These are phyloP conservation scores for Lophiotrema nucula DNA, from an alignment of 495 filamentous ascomycete species.

Conservation along the genomic window DNA sequence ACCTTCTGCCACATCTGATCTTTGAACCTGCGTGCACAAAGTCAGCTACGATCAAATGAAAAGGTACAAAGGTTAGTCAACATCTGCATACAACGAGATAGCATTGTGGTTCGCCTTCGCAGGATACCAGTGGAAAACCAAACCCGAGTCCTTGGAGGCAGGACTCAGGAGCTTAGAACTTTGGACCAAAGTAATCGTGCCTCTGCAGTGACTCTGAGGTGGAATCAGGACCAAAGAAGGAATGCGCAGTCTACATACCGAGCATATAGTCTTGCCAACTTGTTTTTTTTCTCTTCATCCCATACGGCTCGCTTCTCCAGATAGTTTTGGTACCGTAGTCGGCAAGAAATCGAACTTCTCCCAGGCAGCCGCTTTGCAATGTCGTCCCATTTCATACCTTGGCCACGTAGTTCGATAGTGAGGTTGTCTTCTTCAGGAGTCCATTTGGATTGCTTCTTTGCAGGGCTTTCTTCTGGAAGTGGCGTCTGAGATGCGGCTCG, in stretches of 20 bases:
- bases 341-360: constrained; percentile 87
- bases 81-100: background rate
- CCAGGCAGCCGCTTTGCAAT: constrained; percentile 87
- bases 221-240: background rate
- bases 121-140: too few relatives aligned
- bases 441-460: constrained; percentile 97
- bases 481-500: constrained; percentile 48
- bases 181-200: too few relatives aligned
- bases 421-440: constrained; percentile 83
- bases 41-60: constrained; percentile 2
- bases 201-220: too few relatives aligned
- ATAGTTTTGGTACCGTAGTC: constrained; percentile 97
- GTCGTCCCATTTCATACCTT: constrained; percentile 97
- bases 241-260: constrained; percentile 59
- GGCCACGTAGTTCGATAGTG: constrained; percentile 84
- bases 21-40: constrained; percentile 68
- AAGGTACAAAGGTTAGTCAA: background rate
- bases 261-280: constrained; percentile 89
- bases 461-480: constrained; percentile 66
- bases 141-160: too few relatives aligned
- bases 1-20: constrained; percentile 95
- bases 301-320: constrained; percentile 85
- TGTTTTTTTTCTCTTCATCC: constrained; percentile 98
- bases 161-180: too few relatives aligned
- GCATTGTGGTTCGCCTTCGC: background rate